These are phyloP conservation scores for Lachnellula subtilissima DNA, from an alignment of 2,329 filamentous ascomycete species.

Conservation along the genomic window DNA sequence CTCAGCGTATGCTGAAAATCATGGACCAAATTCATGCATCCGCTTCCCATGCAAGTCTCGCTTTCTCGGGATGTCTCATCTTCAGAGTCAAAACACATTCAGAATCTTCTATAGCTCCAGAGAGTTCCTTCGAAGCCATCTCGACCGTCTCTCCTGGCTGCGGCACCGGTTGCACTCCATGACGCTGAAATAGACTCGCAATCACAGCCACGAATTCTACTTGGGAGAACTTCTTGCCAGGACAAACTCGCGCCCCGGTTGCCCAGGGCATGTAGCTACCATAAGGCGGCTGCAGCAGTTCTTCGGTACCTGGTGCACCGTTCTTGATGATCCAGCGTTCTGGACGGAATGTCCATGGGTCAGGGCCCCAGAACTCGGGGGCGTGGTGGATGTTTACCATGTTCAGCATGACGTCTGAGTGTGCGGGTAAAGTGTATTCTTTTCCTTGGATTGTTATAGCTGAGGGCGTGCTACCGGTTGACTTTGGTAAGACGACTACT, in stretches of 20 bases:
- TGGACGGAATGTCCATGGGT: neutral
- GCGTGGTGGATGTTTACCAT: neutral
- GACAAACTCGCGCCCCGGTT: slow-evolving; percentile 10
- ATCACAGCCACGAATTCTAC: slow-evolving; percentile 15
- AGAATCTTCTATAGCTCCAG: slow-evolving; percentile 2
- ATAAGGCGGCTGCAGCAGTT: neutral
- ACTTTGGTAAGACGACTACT: neutral
- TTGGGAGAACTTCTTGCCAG: slow-evolving; percentile 15
- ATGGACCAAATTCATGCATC: neutral
- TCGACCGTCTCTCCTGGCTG: neutral
- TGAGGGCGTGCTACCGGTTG: neutral
- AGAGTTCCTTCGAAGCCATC: neutral
- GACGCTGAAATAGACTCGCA: slow-evolving; percentile 2
- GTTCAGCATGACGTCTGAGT: neutral
- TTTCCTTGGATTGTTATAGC: neutral
- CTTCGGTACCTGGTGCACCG: neutral
- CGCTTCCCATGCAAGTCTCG: neutral
- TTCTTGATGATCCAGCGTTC: neutral
- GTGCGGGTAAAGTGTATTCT: neutral
- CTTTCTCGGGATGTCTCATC: slow-evolving; percentile 1
- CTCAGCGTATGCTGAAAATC: no score
- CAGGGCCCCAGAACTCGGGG: neutral
- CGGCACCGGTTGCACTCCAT: neutral
- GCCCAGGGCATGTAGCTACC: slow-evolving; percentile 15
- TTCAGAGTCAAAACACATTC: slow-evolving; percentile 4